These are phyloP conservation scores for Fusarium pilosicola DNA, from an alignment of 2,329 filamentous ascomycete genomes.

Conservation along the genomic window DNA sequence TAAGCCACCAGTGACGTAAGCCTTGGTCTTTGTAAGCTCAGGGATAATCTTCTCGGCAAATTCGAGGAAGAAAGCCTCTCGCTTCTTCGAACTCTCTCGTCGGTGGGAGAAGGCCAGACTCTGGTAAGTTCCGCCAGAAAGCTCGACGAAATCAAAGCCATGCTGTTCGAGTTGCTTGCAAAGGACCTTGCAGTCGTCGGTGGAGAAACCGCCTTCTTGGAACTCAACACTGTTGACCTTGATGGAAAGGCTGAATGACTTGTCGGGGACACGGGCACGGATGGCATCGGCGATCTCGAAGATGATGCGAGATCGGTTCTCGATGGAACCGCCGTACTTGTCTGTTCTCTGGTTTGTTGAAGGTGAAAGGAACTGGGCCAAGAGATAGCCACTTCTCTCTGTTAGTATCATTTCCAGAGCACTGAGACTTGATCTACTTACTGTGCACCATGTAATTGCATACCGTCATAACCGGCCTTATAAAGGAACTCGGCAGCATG, in stretches of 20 bases:
- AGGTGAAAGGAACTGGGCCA: conserved; percentile 63
- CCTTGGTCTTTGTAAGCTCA: conserved; percentile 59
- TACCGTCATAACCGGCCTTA: conserved; percentile 67
- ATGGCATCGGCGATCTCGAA: conserved; percentile 55
- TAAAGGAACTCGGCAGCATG: conserved; percentile 70
- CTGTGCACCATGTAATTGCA: conserved; percentile 63
- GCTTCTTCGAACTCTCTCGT: conserved; percentile 63
- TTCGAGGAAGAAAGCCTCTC: conserved; percentile 69
- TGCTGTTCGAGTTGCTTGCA: conserved; percentile 59
- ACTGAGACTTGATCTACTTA: not conserved
- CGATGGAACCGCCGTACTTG: conserved; percentile 56
- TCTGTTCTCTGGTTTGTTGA: conserved; percentile 63
- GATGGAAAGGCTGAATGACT: conserved; percentile 59
- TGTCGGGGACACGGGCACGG: conserved; percentile 42
- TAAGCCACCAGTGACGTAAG: conserved; percentile 69
- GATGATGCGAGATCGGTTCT: conserved; percentile 58
- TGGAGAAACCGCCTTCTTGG: conserved; percentile 61
- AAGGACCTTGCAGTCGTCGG: conserved; percentile 62
- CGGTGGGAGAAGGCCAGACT: conserved; percentile 60
- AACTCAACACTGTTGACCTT: conserved; percentile 69
- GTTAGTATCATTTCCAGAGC: not conserved
- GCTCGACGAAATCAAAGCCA: conserved; percentile 67
- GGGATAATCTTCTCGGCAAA: conserved; percentile 65
- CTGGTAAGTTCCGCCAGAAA: conserved; percentile 70
- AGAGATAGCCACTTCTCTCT: conserved; percentile 56